Conservation (phyloP, 768 basidiomycete species). For the Pilatotrama ljubarskyi region DNA sequence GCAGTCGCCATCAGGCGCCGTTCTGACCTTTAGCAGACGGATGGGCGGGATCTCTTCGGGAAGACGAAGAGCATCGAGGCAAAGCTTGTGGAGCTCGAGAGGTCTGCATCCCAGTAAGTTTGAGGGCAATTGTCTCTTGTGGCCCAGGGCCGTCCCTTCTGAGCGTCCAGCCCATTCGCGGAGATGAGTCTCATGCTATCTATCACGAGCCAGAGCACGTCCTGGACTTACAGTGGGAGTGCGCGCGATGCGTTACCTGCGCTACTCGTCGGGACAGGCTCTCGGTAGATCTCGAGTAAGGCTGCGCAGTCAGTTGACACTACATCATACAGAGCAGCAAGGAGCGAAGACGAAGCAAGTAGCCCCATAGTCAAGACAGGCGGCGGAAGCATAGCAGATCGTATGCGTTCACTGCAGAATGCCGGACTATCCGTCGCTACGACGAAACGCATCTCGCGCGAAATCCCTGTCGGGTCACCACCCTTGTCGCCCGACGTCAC, state of each 20-base stretch:
- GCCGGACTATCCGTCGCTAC: constrained; percentile 63
- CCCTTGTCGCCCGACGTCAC: constrained; percentile 32
- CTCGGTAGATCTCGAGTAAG: neutral
- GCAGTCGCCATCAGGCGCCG: neutral
- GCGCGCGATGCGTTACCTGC: too few relatives aligned
- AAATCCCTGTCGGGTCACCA: constrained; percentile 40
- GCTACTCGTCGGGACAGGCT: neutral
- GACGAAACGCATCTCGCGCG: constrained; percentile 59
- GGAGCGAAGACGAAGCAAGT: constrained; percentile 15
- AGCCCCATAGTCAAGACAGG: constrained; percentile 34
- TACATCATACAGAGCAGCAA: neutral
- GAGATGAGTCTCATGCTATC: neutral
- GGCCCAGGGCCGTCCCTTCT: neutral
- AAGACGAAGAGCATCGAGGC: constrained; percentile 48
- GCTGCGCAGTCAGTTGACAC: neutral
- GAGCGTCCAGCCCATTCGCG: neutral
- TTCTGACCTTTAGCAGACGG: constrained; percentile 34
- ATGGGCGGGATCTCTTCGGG: constrained; percentile 39
- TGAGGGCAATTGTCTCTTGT: neutral
- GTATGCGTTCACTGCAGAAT: constrained; percentile 72
- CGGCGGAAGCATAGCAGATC: constrained; percentile 78
- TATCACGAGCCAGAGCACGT: neutral
- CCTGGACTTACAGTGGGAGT: too few relatives aligned
- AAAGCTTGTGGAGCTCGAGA: constrained; percentile 48
- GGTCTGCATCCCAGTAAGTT: constrained; percentile 34